These are phyloP conservation scores for Stereum hirsutum DNA, from an alignment of 1,284 basidiomycete genomes.

Conservation along the genomic window DNA sequence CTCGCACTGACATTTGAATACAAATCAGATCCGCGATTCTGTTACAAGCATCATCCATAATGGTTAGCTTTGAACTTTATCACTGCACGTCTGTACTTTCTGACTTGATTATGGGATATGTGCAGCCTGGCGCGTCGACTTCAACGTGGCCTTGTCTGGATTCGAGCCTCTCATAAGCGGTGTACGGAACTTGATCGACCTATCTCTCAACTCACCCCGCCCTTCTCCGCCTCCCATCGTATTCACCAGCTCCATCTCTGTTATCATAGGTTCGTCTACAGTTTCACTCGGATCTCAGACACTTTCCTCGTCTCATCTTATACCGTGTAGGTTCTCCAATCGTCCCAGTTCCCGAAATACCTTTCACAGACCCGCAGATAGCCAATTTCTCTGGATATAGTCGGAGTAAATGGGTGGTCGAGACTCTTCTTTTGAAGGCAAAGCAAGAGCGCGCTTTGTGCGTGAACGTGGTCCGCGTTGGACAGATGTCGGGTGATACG, in stretches of 20 bases:
- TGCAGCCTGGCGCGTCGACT: constrained; percentile 25
- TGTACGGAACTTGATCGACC: constrained; percentile 3
- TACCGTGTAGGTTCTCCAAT: not conserved
- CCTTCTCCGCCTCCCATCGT: not conserved
- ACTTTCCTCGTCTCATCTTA: not conserved
- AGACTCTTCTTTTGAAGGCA: constrained; percentile 18
- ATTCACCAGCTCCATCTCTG: constrained; percentile 16
- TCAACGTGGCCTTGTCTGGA: not conserved
- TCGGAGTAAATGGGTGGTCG: constrained; percentile 31
- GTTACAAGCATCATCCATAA: constrained; percentile 20
- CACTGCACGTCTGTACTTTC: constrained; percentile 6
- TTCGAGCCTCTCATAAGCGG: constrained; percentile 5
- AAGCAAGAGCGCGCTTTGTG: constrained; percentile 14
- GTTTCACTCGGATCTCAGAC: not conserved
- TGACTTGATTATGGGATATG: not conserved
- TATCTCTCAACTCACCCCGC: not conserved
- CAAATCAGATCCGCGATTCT: constrained; percentile 13
- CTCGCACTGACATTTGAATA: constrained; percentile 11
- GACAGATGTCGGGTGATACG: constrained; percentile 31
- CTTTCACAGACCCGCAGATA: constrained; percentile 13
- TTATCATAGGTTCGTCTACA: constrained; percentile 10
- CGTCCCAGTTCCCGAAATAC: not conserved
- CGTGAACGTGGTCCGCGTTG: constrained; percentile 27
- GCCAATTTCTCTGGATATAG: constrained; percentile 26
- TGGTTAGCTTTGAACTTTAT: constrained; percentile 17